phyloP scores from a whole-genome alignment of 805 yeast genomes.

The Yamadazyma akitaensis region DNA sequence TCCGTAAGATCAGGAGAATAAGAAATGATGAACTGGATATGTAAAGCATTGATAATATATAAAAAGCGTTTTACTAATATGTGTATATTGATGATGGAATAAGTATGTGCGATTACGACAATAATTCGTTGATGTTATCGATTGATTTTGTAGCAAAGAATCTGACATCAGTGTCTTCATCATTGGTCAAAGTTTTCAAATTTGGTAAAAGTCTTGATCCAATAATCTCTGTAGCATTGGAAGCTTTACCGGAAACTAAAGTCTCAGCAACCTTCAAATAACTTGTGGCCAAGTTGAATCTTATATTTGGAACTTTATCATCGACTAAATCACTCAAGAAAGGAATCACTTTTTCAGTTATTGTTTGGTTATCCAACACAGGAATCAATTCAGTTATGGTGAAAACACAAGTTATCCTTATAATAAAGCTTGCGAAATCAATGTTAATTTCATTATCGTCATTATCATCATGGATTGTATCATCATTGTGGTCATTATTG shows the following conservation, averaged over 20 bases:
- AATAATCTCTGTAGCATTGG: constrained; percentile 21
- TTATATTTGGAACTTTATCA: constrained; percentile 90
- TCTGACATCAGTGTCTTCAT: constrained; percentile 85
- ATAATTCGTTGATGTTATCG: constrained; percentile 3
- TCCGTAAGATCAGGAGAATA: neutral
- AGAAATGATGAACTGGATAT: neutral
- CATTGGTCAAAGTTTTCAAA: constrained; percentile 62
- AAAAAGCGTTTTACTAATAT: too few species aligned
- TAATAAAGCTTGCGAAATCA: constrained; percentile 73
- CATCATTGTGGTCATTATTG: constrained; percentile 15
- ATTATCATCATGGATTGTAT: constrained; percentile 21
- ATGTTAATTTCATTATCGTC: constrained; percentile 25
- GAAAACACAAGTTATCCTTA: constrained; percentile 86
- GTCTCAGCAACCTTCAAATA: constrained; percentile 59
- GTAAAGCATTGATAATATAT: too few species aligned
- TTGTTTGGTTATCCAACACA: constrained; percentile 56
- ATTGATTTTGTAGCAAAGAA: constrained; percentile 73
- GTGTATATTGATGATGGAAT: neutral
- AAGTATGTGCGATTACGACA: constrained; percentile 1
- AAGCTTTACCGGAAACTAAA: constrained; percentile 26
- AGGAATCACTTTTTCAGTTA: constrained; percentile 69
- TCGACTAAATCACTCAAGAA: constrained; percentile 66
- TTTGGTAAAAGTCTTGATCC: constrained; percentile 55
- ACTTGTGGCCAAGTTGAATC: constrained; percentile 92
- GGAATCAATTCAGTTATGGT: constrained; percentile 82